Evolutionary conservation across 169 alveolate species (phyloP).

Genomic region (Toxoplasma gondii): DNA sequence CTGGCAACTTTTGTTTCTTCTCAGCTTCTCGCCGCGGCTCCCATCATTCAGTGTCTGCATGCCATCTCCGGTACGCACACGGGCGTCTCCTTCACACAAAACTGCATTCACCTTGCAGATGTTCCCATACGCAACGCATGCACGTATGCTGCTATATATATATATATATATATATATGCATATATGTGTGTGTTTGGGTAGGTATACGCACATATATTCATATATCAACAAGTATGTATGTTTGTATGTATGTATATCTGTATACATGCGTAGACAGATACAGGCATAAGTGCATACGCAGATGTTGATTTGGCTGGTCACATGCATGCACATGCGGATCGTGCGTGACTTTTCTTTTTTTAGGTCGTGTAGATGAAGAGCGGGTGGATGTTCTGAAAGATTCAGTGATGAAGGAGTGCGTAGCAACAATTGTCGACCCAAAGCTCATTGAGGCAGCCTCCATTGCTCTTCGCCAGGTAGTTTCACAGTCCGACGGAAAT

Average conservation of each 20-base stretch:
- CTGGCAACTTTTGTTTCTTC: not conserved
- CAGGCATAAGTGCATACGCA: too few relatives aligned
- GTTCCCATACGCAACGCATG: too few relatives aligned
- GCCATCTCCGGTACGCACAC: not conserved
- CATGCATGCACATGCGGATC: not conserved
- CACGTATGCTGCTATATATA: too few relatives aligned
- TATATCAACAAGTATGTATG: not conserved
- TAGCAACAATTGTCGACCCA: not conserved
- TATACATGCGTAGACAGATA: not conserved
- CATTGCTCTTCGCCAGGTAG: not conserved
- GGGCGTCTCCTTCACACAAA: not conserved
- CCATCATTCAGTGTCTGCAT: not conserved
- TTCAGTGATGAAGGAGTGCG: not conserved
- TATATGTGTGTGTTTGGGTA: not conserved
- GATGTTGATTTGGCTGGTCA: too few relatives aligned
- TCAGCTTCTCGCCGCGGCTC: conserved; percentile 19
- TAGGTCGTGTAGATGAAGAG: conserved; percentile 18
- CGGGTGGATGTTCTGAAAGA: conserved; percentile 32
- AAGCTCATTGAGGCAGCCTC: not conserved
- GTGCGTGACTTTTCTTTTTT: not conserved
- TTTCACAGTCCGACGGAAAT: not conserved
- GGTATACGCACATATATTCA: not conserved
- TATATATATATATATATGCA: too few relatives aligned
- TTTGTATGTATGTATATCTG: not conserved
- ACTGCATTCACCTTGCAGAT: too few relatives aligned